Conservation (phyloP, 2,329 filamentous ascomycete genomes). For the Colletotrichum horii region DNA sequence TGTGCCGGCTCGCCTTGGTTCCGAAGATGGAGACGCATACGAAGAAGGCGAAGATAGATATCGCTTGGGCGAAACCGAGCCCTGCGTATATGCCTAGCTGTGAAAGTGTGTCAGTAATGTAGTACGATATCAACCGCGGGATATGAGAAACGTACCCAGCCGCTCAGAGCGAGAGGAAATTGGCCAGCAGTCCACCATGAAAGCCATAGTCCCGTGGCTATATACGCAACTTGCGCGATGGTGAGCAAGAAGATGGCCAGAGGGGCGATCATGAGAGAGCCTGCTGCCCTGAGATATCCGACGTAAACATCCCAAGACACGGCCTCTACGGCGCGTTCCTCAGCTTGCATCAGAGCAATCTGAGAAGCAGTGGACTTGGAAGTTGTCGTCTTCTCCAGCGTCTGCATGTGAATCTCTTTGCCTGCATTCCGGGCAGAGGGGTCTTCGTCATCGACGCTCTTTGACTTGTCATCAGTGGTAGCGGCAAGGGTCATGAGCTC, state of each 20-base stretch:
- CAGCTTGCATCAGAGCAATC: slow-evolving; percentile 69
- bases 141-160: background rate
- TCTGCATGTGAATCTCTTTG: slow-evolving; percentile 48
- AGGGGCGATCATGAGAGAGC: slow-evolving; percentile 71
- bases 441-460: slow-evolving; percentile 15
- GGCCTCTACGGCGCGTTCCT: slow-evolving; percentile 73
- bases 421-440: slow-evolving; percentile 30
- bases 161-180: slow-evolving; percentile 47
- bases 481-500: slow-evolving; percentile 74
- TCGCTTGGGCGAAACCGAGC: slow-evolving; percentile 72
- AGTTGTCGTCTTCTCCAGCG: slow-evolving; percentile 60
- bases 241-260: slow-evolving; percentile 67
- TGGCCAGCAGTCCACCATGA: slow-evolving; percentile 85
- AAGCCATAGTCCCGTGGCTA: slow-evolving; percentile 74
- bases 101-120: background rate
- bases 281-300: slow-evolving; percentile 78
- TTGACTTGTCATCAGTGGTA: slow-evolving; percentile 24
- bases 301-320: slow-evolving; percentile 82
- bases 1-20: slow-evolving; percentile 79
- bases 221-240: slow-evolving; percentile 72
- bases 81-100: slow-evolving; percentile 67
- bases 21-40: slow-evolving; percentile 78
- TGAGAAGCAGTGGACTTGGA: slow-evolving; percentile 14
- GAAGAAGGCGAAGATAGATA: slow-evolving; percentile 81
- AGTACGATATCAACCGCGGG: background rate